Evolutionary conservation across 1,284 basidiomycete species (phyloP).

Genomic region (Dichomitus squalens): DNA sequence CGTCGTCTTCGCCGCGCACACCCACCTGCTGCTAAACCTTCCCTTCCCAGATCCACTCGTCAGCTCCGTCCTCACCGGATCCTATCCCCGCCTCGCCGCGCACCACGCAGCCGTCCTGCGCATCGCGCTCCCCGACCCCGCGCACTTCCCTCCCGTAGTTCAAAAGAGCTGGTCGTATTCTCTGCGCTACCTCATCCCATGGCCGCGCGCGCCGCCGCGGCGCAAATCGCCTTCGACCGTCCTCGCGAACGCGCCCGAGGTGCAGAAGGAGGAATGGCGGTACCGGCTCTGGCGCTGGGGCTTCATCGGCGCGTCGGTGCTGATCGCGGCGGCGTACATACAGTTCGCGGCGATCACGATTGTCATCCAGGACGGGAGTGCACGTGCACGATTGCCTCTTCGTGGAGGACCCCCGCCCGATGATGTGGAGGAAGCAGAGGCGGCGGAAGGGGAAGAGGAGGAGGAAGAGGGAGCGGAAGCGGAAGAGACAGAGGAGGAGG

Average conservation of each 20-base stretch:
- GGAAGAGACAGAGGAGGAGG: not conserved
- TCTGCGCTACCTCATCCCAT: constrained; percentile 27
- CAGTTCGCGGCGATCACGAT: constrained; percentile 9
- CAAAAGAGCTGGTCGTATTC: constrained; percentile 23
- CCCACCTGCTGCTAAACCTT: constrained; percentile 58
- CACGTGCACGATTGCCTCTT: not conserved
- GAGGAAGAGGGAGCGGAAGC: not conserved
- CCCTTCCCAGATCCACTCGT: constrained; percentile 65
- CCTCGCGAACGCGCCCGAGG: constrained; percentile 23
- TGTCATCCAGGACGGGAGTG: not conserved
- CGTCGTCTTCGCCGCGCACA: constrained; percentile 64
- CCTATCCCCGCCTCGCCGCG: constrained; percentile 55
- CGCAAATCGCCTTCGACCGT: constrained; percentile 2
- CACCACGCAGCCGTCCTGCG: constrained; percentile 57
- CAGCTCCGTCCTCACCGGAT: constrained; percentile 51
- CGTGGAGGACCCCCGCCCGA: no score
- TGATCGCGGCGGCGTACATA: constrained; percentile 28
- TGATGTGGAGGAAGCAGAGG: no score
- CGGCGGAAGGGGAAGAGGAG: not conserved
- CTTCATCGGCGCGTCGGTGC: constrained; percentile 35
- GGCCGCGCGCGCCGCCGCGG: constrained; percentile 13
- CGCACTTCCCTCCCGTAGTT: constrained; percentile 20
- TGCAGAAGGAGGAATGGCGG: constrained; percentile 37
- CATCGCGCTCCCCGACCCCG: constrained; percentile 32
- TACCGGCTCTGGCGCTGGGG: constrained; percentile 38